Evolutionary conservation across 345 rosid species (phyloP), one percentile per base, ranked within the genome.

Genomic region (Salix purpurea): DNA sequence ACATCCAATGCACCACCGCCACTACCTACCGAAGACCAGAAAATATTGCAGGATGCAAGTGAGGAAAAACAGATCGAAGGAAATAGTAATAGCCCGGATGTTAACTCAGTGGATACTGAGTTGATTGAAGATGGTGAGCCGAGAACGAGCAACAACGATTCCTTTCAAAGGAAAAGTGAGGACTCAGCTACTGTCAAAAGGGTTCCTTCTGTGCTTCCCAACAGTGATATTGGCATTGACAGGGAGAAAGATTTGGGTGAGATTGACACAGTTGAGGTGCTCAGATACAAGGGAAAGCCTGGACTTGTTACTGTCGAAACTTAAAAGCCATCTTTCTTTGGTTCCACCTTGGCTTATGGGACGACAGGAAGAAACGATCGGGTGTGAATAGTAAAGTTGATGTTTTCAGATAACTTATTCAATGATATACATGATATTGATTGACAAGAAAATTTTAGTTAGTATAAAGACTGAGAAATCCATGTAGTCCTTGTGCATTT

Each of bases 171-270:
- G 70, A 83, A 85, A 83, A 87, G 80, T 69, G 85, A 88, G 81
- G 87, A 80, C 75, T 72, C 71, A 11, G 81, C 76, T 48, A 66
- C 83, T 0, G 72, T 87, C 8, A 89, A 80, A 70, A 76, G 87
- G 78, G 69, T 78, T 70, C 78, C 91, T 69, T 87, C 90, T 0
- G 84, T 84, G 67, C 76, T 83, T 65, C 85, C 89, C 3, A 80
- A 84, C 66, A 83, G 85, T 58, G 85, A 82, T 78, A 87, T 91
- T 67, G 86, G 82, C 64, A 80, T 83, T 2, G 88, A 87, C 7
- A 82, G 84, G 81, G 89, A 83, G 74, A 89, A 89, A 77, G 87
- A 86, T 36, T 81, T 89, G 86, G 94, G 86, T 74, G 83, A 78
- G 75, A 90, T 90, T 7, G 92, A 86, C 73, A 73, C 90, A 60